Base-by-base conservation (phyloP, 768 basidiomycete genomes). In the Mycena polygramma region DNA sequence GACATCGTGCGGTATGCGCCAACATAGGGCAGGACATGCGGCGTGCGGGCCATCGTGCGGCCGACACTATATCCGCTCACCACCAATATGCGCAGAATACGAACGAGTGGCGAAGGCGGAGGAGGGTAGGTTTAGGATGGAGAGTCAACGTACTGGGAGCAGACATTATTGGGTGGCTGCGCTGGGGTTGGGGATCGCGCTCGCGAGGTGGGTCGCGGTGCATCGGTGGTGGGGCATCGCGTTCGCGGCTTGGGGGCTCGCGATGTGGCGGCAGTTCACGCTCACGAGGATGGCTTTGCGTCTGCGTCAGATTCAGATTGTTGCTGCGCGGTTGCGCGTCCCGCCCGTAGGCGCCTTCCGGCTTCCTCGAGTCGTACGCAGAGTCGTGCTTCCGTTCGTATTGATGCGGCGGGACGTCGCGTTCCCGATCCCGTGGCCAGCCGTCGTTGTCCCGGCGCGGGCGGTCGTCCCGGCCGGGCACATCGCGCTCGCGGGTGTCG, bases 121-220 rank as follows among this genome's bases (percentile, higher is more conserved):
- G 57, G n/a, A 49, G 52, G 30, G 43, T 17, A 57, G 72, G 66
- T 26, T 61, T 53, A 62, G 66, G 71, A 70, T 63, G 58, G 68
- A 73, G 67, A 63, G 65, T 70, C 54, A 73, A 73, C 72, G 72
- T 73, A 73, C 72, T 73, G 58, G 72, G 72, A 73, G 72, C 69
- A 70, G 69, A 49, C 69, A 66, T 41, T 24, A 67, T 63, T 26
- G 70, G 45, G 39, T 57, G 55, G 55, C 63, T 64, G 63, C 63
- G 69, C 45, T 22, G 53, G 37, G 63, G 63, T 54, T 59, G 62
- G 39, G 55, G 43, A 11, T 57, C 55, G 45, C 66, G 66, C 37
- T 66, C 41, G 54, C 51, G 55, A 53, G n/a, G 39, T 19, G 63
- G 26, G 55, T 69, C 68, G 61, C 61, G 68, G 15, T 45, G 61